These are phyloP conservation scores for Corchorus olitorius DNA, from an alignment of 345 rosid species.

Conservation along the genomic window DNA sequence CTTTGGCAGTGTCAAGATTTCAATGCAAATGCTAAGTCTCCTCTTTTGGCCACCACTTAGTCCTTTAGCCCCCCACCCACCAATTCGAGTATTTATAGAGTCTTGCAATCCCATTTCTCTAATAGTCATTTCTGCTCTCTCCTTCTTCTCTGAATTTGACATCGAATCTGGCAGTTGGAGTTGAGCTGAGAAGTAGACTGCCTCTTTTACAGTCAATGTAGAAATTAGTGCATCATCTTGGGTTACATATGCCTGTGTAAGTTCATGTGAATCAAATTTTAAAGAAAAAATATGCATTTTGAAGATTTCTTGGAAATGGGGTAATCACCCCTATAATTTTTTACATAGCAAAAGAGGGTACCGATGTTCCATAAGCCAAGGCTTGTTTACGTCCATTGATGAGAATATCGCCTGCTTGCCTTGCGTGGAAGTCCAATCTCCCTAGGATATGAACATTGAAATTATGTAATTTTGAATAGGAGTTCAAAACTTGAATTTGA, in stretches of 20 bases:
- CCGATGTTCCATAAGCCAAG: constrained; percentile 48
- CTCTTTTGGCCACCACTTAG: constrained; percentile 63
- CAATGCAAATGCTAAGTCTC: constrained; percentile 64
- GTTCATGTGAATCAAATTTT: not conserved
- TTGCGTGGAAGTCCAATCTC: constrained; percentile 38
- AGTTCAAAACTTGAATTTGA: too few species aligned
- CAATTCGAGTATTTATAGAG: constrained; percentile 45
- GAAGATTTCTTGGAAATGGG: too few species aligned
- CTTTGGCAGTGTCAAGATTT: constrained; percentile 50
- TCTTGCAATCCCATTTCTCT: constrained; percentile 54
- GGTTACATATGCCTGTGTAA: constrained; percentile 48
- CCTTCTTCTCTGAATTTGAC: constrained; percentile 41
- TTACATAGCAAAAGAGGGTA: too few species aligned
- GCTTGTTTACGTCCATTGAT: constrained; percentile 49
- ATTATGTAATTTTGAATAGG: too few species aligned
- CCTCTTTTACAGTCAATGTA: constrained; percentile 51
- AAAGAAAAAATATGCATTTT: too few species aligned
- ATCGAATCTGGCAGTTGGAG: constrained; percentile 58
- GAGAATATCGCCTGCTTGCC: constrained; percentile 46
- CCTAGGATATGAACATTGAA: constrained; percentile 33
- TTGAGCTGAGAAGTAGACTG: constrained; percentile 54
- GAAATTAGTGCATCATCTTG: constrained; percentile 48
- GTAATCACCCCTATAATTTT: too few species aligned
- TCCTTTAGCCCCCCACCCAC: constrained; percentile 50
- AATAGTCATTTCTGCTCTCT: constrained; percentile 51